These are phyloP conservation scores for Lenwebbia sp. DNA, from an alignment of 345 rosid species.

Conservation along the genomic window DNA sequence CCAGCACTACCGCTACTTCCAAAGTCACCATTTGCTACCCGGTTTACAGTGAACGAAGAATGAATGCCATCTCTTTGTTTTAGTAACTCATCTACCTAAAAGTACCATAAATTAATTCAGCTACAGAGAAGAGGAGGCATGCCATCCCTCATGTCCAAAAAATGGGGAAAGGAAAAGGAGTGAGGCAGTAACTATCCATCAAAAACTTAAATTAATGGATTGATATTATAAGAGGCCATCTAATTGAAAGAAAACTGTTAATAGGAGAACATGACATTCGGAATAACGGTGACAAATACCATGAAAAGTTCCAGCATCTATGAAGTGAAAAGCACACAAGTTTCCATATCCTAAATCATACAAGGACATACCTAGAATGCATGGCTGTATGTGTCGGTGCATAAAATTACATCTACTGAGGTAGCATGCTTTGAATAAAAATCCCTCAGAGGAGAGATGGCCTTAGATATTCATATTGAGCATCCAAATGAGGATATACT, in stretches of 20 bases:
- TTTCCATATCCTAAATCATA: not conserved
- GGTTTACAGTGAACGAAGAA: conserved; percentile 53
- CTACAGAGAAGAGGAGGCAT: not conserved
- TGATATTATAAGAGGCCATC: not conserved
- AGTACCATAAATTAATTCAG: not conserved
- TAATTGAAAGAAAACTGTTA: not conserved
- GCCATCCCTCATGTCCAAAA: not conserved
- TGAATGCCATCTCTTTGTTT: conserved; percentile 81
- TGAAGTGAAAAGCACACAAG: not conserved
- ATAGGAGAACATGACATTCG: not conserved
- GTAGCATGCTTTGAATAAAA: not conserved
- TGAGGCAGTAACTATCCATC: not conserved
- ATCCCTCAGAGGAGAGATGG: not conserved
- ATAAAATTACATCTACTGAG: not conserved
- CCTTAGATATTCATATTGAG: not conserved
- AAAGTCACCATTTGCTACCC: conserved; percentile 5
- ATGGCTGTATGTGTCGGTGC: not conserved
- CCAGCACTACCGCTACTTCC: conserved; percentile 8
- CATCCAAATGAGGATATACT: not conserved
- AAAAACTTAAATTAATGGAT: not conserved
- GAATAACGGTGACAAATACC: not conserved
- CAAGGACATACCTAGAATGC: not conserved
- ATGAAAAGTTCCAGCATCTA: not conserved
- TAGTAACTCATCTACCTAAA: conserved; percentile 83
- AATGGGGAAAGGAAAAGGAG: not conserved